Percentiles rank a stretch among this genome's conserved stretches.
These are phyloP conservation scores for Arthrobotrys musiformis DNA, from an alignment of 2,329 filamentous ascomycete genomes.

Conservation along the genomic window DNA sequence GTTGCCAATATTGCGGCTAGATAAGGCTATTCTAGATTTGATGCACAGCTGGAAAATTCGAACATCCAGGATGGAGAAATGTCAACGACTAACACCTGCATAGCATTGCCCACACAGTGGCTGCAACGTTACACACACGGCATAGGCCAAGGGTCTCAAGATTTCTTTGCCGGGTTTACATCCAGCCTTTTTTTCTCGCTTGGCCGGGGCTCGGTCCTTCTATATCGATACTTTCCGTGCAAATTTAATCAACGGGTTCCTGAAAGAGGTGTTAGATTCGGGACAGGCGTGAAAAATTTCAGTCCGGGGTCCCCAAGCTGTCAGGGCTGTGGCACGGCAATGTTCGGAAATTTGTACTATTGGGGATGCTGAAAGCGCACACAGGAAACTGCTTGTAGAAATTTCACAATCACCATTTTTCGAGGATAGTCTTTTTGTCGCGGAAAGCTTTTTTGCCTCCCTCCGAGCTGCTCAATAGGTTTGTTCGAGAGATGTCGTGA, in stretches of 20 bases:
- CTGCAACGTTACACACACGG: slow-evolving; percentile 48
- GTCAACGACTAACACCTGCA: slow-evolving; percentile 3
- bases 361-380: slow-evolving; percentile 30
- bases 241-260: slow-evolving; percentile 15
- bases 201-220: slow-evolving; percentile 26
- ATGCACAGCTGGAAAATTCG: not conserved
- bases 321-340: not conserved
- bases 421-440: not conserved
- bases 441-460: not conserved
- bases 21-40: slow-evolving; percentile 26
- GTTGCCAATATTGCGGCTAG: slow-evolving; percentile 2
- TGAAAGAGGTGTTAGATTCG: not conserved
- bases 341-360: slow-evolving; percentile 20
- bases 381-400: slow-evolving; percentile 12
- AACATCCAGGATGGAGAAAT: not conserved
- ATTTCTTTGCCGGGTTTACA: not conserved
- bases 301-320: not conserved
- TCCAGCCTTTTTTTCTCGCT: slow-evolving; percentile 21
- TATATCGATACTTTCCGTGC: slow-evolving; percentile 9
- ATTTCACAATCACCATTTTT: not conserved
- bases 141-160: not conserved
- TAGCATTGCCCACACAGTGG: not conserved
- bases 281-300: slow-evolving; percentile 17
- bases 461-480: slow-evolving; percentile 18
- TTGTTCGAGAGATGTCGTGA: not conserved